Evolutionary conservation across 495 filamentous ascomycete species (phyloP).

Genomic region (Thermochaetoides thermophila): DNA sequence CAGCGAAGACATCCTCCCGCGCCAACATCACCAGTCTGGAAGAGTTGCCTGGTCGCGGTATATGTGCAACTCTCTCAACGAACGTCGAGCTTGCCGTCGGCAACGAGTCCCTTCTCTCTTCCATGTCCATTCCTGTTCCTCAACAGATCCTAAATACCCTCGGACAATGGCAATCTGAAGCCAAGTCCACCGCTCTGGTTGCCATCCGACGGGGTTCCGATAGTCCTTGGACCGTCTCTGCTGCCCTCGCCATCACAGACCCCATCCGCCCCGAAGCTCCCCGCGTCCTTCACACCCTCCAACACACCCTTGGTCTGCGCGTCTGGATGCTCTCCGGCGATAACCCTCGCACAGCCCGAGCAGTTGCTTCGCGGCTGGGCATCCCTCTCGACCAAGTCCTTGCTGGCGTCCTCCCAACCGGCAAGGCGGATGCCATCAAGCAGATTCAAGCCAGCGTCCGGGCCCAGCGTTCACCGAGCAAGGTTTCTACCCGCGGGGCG

Average conservation of each 20-base stretch:
- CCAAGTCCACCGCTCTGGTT: conserved; percentile 60
- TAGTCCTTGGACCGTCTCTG: conserved; percentile 26
- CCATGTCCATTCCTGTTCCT: conserved; percentile 23
- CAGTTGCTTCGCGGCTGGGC: conserved; percentile 60
- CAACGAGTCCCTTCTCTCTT: conserved; percentile 60
- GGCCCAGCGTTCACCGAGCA: conserved; percentile 3
- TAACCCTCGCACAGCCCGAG: conserved; percentile 54
- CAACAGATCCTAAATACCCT: conserved; percentile 29
- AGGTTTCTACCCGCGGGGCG: background rate
- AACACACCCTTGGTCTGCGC: conserved; percentile 44
- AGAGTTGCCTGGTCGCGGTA: conserved; percentile 70
- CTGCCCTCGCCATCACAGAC: conserved; percentile 48
- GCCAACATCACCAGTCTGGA: conserved; percentile 36
- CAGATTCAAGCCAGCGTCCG: conserved; percentile 52
- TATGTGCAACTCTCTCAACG: conserved; percentile 49
- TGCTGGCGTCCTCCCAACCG: conserved; percentile 70
- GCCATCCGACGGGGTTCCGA: conserved; percentile 24
- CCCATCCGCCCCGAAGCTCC: conserved; percentile 65
- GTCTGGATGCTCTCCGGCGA: conserved; percentile 94
- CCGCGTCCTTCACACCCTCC: conserved; percentile 50
- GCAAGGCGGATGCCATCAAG: conserved; percentile 75
- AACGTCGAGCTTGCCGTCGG: conserved; percentile 56
- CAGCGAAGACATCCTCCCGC: conserved; percentile 13
- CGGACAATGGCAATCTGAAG: conserved; percentile 50
- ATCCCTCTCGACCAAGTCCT: conserved; percentile 65